Percentiles rank a stretch among this genome's conserved stretches.
These are phyloP conservation scores for Trebouxia gelatinosa DNA, from an alignment of 163 green algal genomes.

Conservation along the genomic window DNA sequence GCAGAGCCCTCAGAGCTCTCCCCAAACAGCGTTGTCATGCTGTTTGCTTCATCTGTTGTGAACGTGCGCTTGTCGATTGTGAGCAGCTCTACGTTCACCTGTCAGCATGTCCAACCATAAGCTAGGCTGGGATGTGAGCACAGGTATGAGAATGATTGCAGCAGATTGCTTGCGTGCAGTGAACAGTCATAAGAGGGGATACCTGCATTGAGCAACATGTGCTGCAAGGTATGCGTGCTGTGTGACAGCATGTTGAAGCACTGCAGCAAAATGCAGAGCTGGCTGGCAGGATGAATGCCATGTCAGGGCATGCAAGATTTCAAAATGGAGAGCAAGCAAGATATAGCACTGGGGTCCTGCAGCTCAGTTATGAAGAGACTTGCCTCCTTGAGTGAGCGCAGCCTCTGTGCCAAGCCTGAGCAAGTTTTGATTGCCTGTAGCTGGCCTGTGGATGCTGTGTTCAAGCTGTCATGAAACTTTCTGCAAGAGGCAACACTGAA, in stretches of 20 bases:
- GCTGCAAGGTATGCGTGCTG: no score
- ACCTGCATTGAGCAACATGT: no score
- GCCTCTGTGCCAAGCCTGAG: conserved; percentile 44
- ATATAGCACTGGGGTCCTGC: neutral
- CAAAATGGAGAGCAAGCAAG: neutral
- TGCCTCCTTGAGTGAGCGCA: conserved; percentile 82
- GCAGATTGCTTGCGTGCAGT: neutral
- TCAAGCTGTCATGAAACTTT: no score
- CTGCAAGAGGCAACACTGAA: no score
- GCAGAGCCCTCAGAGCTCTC: conserved; percentile 36
- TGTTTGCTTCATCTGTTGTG: conserved; percentile 64
- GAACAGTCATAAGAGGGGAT: neutral
- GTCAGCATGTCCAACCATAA: neutral
- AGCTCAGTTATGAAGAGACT: neutral
- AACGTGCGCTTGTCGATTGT: conserved; percentile 74
- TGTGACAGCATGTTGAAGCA: no score
- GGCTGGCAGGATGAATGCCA: neutral
- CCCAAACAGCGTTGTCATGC: conserved; percentile 68
- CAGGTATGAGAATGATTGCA: neutral
- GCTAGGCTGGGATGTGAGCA: neutral
- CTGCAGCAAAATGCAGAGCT: no score
- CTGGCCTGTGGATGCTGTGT: no score
- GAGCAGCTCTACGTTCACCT: conserved; percentile 77
- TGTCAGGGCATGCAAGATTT: neutral
- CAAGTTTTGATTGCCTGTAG: conserved; percentile 68